Base-by-base conservation (phyloP, 2,329 filamentous ascomycete species). In the Sclerotinia sclerotiorum region DNA sequence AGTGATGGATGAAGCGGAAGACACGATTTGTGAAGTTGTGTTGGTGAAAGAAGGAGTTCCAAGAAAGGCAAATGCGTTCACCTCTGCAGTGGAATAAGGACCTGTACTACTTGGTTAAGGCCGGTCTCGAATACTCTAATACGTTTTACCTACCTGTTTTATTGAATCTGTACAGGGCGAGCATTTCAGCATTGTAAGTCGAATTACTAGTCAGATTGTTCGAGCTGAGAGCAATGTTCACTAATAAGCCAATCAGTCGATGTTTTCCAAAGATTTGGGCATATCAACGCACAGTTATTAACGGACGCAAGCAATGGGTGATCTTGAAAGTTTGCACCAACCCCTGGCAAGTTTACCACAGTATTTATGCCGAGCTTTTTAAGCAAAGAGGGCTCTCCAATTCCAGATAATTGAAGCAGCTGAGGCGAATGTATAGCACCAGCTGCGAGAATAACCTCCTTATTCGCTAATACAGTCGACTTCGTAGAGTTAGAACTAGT, bases 371-470 rank as follows among this genome's bases (percentile, higher is more conserved):
- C 76, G 61, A 82, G 79, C n/a, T 77, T 74, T 7, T 79, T 68
- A 3, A 87, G 79, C 55, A 84, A 78, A 1, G 77, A 73, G 3
- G 77, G 77, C 1, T 81, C 79, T 0, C 84, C 84, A 39, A 86
- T 79, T 11, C 84, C 84, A 58, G 81, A 84, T 0, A 85, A 78
- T 75, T 84, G 82, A 3, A 86, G 80, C 5, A 86, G 78, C 69
- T 84, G 82, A 0, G 84, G 84, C 4, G 81, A 81, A 74, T 84
- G 83, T 73, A 84, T 83, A 2, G 80, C 77, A n/a, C 84, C 84
- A 1, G 81, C 83, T 0, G 81, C 80, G 19, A 86, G 70, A 56
- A 86, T 83, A 21, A 86, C 80, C 71, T 85, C 84, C 58, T 70
- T 70, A 3, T 17, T 67, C 4, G 73, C 72, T 17, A 27, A 19